Evolutionary conservation across 768 basidiomycete species (phyloP).

Genomic region (Rossbeevera mucosa): DNA sequence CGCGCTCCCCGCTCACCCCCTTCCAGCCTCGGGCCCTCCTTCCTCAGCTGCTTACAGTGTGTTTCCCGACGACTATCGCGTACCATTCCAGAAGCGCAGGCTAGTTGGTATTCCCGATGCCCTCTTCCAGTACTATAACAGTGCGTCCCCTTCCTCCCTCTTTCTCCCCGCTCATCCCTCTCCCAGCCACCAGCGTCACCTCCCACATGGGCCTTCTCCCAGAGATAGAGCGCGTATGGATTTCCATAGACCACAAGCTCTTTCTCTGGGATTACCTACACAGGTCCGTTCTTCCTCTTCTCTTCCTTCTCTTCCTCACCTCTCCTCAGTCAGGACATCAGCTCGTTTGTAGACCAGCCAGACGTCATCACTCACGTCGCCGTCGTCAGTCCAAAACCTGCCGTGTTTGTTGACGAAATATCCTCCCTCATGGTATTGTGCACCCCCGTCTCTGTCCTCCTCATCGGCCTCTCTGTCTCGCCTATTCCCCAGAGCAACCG

Average conservation of each 20-base stretch:
- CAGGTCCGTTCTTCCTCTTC: slow-evolving; percentile 53
- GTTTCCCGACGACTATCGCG: slow-evolving; percentile 71
- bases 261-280: slow-evolving; percentile 97
- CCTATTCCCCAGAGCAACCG: slow-evolving; percentile 41
- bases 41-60: slow-evolving; percentile 77
- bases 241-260: slow-evolving; percentile 89
- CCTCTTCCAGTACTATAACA: slow-evolving; percentile 73
- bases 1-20: slow-evolving; percentile 7
- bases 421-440: slow-evolving; percentile 84
- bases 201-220: slow-evolving; percentile 89
- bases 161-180: slow-evolving; percentile 12
- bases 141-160: slow-evolving; percentile 36
- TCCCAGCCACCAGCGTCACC: slow-evolving; percentile 58
- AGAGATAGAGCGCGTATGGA: slow-evolving; percentile 93
- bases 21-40: slow-evolving; percentile 54
- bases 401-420: slow-evolving; percentile 92
- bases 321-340: slow-evolving; percentile 71
- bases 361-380: slow-evolving; percentile 88
- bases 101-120: slow-evolving; percentile 75
- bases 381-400: slow-evolving; percentile 78
- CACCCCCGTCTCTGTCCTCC: slow-evolving; percentile 75
- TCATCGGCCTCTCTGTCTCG: slow-evolving; percentile 72
- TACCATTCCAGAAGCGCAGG: slow-evolving; percentile 75
- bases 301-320: slow-evolving; percentile 2
- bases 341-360: slow-evolving; percentile 86